These are phyloP conservation scores for Fusarium brachygibbosum DNA, from an alignment of 2,329 filamentous ascomycete genomes.

Conservation along the genomic window DNA sequence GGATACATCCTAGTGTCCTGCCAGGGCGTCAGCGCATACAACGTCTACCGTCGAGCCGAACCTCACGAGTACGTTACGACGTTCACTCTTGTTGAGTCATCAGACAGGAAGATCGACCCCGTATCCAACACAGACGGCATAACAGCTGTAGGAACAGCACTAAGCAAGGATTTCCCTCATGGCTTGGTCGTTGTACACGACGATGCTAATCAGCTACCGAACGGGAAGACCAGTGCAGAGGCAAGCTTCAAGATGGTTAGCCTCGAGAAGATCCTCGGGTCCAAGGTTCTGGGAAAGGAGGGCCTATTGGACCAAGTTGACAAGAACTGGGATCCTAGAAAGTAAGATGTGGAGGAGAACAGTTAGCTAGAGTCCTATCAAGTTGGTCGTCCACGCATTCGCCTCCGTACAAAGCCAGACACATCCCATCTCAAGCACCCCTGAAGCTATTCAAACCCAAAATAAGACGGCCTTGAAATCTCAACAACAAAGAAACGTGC, in stretches of 20 bases:
- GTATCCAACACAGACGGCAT: conserved; percentile 69
- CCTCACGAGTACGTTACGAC: conserved; percentile 65
- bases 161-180: conserved; percentile 58
- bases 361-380: neutral
- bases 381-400: neutral
- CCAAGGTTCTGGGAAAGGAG: conserved; percentile 42
- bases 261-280: conserved; percentile 57
- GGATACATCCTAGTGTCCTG: conserved; percentile 67
- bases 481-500: conserved; percentile 5
- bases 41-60: conserved; percentile 62
- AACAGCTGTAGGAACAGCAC: conserved; percentile 59
- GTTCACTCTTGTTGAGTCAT: conserved; percentile 61
- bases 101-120: conserved; percentile 59
- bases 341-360: conserved; percentile 1
- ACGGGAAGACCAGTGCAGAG: conserved; percentile 59
- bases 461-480: neutral
- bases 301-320: conserved; percentile 55
- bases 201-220: conserved; percentile 64
- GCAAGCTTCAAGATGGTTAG: conserved; percentile 66
- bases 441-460: conserved; percentile 24
- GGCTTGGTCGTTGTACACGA: conserved; percentile 67
- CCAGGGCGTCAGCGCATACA: conserved; percentile 66
- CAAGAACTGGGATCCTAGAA: conserved; percentile 57
- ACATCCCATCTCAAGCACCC: neutral
- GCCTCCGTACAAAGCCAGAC: neutral